Evolutionary conservation across 495 filamentous ascomycete genomes (phyloP).

Genomic region (Penicillium nucicola): DNA sequence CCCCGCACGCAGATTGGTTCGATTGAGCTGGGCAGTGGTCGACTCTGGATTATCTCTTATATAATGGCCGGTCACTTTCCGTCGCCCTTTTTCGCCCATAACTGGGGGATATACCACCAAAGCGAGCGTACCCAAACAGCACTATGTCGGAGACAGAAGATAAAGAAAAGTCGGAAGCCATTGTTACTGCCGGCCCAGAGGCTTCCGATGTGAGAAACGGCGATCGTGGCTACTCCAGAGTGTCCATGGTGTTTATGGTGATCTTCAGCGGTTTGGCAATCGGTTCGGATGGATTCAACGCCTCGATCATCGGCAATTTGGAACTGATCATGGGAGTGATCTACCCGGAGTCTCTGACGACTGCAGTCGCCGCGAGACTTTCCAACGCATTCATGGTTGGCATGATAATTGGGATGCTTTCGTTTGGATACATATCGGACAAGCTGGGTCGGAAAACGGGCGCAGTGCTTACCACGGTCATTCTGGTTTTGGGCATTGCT

Average conservation of each 20-base stretch:
- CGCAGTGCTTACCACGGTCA: constrained; percentile 30
- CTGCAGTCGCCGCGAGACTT: constrained; percentile 15
- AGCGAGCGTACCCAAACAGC: not conserved
- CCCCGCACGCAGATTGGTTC: not conserved
- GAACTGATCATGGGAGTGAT: constrained; percentile 28
- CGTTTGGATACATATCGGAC: constrained; percentile 35
- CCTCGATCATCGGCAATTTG: constrained; percentile 28
- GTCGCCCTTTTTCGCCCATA: not conserved
- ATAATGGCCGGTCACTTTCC: not conserved
- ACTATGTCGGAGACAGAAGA: not conserved
- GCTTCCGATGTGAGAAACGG: constrained; percentile 1
- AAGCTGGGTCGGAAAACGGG: constrained; percentile 33
- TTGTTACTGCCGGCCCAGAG: not conserved
- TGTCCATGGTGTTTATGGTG: constrained; percentile 26
- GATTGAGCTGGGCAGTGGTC: not conserved
- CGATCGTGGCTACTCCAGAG: constrained; percentile 13
- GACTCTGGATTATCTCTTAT: not conserved
- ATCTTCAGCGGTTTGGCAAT: constrained; percentile 27
- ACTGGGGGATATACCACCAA: not conserved
- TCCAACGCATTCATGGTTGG: constrained; percentile 30
- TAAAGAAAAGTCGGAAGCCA: not conserved
- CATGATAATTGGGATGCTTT: constrained; percentile 39
- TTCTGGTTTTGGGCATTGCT: constrained; percentile 29
- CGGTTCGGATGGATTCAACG: constrained; percentile 28
- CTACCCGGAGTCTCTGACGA: constrained; percentile 22